Base-by-base conservation (phyloP, 352 stramenopile species). In the Stephanocyclus meneghinianus region DNA sequence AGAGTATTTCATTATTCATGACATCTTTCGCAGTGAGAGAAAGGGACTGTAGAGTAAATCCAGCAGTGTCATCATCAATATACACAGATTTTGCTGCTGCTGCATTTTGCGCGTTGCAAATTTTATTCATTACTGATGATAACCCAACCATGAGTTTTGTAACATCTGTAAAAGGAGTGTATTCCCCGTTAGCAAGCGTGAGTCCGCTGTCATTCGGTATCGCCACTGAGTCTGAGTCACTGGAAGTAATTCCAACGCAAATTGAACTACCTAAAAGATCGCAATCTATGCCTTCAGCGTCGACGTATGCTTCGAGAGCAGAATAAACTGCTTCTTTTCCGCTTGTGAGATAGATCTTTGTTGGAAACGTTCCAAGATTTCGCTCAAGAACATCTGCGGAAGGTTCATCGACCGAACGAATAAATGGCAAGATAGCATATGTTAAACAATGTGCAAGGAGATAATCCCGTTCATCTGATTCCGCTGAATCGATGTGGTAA, bases 1-100 rank as follows among this genome's bases (percentile, higher is more conserved):
- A 93, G 50, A 92, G 80, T 32, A 85, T 67, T 73, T 94, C 87
- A 21, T 91, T 62, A 9, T 55, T 18, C 87, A 94, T 92, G 26
- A 68, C 55, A 37, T 76, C 67, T 44, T 81, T 78, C 6, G 84
- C 81, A 53, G 69, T 50, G 10, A 74, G 61, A 71, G 87, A 92
- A 53, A 94, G 81, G n/a, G 66, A 72, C 48, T 81, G 37, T 30
- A 94, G 80, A 35, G 66, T 91, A 0, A 84, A 64, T 9, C 70
- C 68, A 32, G 74, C 56, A 29, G 47, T 71, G 9, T 61, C 32
- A 15, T 81, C 51, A 1, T 85, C 65, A 2, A 7, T 68, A 60
- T 92, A 94, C 10, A 71, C 48, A n/a, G 35, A 32, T 10, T 68
- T 82, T 44, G 81, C 85, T 6, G 44, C 53, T 18, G 42, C 32